Evolutionary conservation across 345 rosid species (phyloP), one percentile per base, ranked within the genome.

Genomic region (Eucalyptus grandis): DNA sequence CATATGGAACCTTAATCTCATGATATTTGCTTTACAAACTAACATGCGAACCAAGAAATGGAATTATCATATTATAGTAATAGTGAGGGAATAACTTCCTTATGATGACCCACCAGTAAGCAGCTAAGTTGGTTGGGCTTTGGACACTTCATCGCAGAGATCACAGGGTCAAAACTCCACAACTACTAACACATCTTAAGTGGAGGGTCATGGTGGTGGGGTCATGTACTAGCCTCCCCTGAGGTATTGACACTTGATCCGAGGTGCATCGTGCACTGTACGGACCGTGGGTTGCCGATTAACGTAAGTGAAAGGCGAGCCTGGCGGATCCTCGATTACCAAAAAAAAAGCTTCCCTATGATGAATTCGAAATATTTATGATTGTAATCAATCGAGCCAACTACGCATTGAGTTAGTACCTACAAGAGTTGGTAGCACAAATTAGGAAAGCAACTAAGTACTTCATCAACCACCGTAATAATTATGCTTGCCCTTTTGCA

Each of bases 141-240:
- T 50, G 1, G 0, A 1, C 3, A 50, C 19, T 50, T 50, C 19
- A 50, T 1, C 3, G 0, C 1, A 50, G 1, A 50, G 53, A 0
- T 50, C 19, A 7, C 1, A 50, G 0, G 3, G 0, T 50, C 19
- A 0, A 50, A 50, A 50, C 49, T 47, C 5, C 14, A 2, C 4
- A 47, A 1, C 16, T 14, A 0, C 51, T 49, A 49, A 49, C 51
- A 49, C 0, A 6, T 49, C 6, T 50, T 49, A 14, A 14, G 3
- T 49, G 1, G 6, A 4, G 17, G 0, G 0, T 3, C 19, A 50
- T 50, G 3, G 53, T 50, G 7, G 19, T 50, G 3, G 17, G 0
- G 7, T 50, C 51, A 0, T 14, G 0, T 49, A 0, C 51, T 14
- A 6, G 0, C 17, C 16, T 49, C 17, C 0, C 17, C 7, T 0